Base-by-base conservation (phyloP, 148 eudicot genomes). In the Amaranthus cruentus region DNA sequence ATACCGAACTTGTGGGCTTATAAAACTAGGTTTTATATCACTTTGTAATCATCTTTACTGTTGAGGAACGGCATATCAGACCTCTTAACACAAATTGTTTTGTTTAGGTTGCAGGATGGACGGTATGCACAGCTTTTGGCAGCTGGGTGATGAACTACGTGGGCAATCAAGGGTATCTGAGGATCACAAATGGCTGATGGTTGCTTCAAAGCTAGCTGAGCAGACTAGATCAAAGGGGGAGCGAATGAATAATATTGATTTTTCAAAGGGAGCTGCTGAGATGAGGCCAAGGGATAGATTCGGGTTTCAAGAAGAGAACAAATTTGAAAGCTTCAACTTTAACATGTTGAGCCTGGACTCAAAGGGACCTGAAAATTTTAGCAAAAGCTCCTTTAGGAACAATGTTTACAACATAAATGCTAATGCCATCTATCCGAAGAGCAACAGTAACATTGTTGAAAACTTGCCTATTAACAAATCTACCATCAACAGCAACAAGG, bases 161-260 rank as follows among this genome's bases (percentile, higher is more conserved):
- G 96, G 93, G 42, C 93, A 91, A 67, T 79, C 88, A 18, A 91
- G 83, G 77, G 85, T 84, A 44, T 80, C 96, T 3, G 97, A 95
- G 83, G 98, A 95, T 79, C 96, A 91, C 77, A 85, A 95, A 73
- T 95, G 98, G 98, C 77, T 84, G 65, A 84, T 88, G 92, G 98
- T 77, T 73, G 98, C 97, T 71, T 88, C 92, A 62, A 95, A 84
- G 73, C 82, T 95, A 79, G 97, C 98, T 75, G 96, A 95, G 81
- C 97, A 91, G 82, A 95, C 97, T 1, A 90, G 97, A 77, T 71
- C 86, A 60, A 95, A 91, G 85, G 89, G 89, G 18, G 98, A 87
- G 74, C 85, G 97, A 5, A 86, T 84, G 83, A 90, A 91, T 67
- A 95, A 95, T 78, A 85, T 95, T 62, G 96, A 95, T 77, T 85